Base-by-base conservation (phyloP, 768 basidiomycete species). In the Exidia glandulosa region DNA sequence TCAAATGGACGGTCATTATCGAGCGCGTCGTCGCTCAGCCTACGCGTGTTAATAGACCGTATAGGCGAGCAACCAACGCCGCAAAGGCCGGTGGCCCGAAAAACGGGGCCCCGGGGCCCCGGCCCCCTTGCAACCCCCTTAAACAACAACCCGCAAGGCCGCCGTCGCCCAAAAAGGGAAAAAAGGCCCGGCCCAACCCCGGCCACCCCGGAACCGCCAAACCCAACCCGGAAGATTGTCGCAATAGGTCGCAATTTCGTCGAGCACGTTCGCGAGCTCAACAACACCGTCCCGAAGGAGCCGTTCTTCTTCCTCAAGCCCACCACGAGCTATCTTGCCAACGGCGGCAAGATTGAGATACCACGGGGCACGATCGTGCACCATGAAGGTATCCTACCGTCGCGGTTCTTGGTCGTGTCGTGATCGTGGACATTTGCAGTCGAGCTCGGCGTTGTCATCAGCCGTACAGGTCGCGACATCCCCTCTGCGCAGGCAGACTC, bases 291-390 rank as follows among this genome's bases (percentile, higher is more conserved):
- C 4, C 94, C 95, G 0, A 89, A 85, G 70, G 94, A 97, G 69
- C 96, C 96, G 0, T 97, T 99, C 79, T 94, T 97, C 81, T 99
- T 99, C 77, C 75, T 98, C 30, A 99, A 99, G 73, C 96, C 95
- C 7, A 98, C 96, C 3, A 85, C 87, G 13, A 91, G 88, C 68
- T 98, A 94, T 68, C 68, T 97, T 27, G 67, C 76, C 25, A 82
- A 83, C 16, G 90, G 89, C 0, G 92, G 90, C 1, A 79, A 81
- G 34, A 75, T 98, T 23, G 90, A 97, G 74, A 87, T 97, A 34
- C 96, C 96, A 0, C 73, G 69, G 30, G 94, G 94, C 4, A 79
- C 94, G 34, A 66, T 85, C 3, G 87, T 87, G 25, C 95, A 98
- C 66, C 86, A 98, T 69, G 96, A 98, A 83, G 92, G 94, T 90